phyloP scores from a whole-genome alignment of 441 rosid species.

The Flueggea neowawraea region DNA sequence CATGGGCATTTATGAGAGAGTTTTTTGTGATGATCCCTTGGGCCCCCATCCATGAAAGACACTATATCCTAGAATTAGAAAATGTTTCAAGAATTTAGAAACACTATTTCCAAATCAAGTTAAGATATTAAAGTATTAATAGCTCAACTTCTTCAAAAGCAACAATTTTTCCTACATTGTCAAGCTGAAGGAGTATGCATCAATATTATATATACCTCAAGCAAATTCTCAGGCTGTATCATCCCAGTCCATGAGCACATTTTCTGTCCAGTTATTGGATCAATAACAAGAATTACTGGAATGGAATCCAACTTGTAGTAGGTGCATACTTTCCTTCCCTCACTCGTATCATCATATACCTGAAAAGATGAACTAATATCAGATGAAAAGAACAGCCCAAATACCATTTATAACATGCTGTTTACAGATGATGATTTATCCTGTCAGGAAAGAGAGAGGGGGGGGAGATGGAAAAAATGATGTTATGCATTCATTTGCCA shows the following conservation, averaged over 20 bases:
- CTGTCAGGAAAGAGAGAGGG: too few relatives aligned
- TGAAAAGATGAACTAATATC: slow-evolving; percentile 17
- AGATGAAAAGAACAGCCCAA: not conserved
- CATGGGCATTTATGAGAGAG: slow-evolving; percentile 86
- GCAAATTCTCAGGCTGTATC: slow-evolving; percentile 84
- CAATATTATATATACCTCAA: slow-evolving; percentile 48
- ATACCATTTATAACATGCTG: too few relatives aligned
- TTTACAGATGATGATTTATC: too few relatives aligned
- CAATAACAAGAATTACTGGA: slow-evolving; percentile 89
- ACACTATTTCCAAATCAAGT: not conserved
- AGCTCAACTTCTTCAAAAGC: not conserved
- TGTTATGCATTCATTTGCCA: too few relatives aligned
- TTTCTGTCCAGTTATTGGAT: slow-evolving; percentile 95
- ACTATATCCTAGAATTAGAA: slow-evolving; percentile 53
- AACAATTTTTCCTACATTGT: slow-evolving; percentile 1
- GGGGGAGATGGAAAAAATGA: too few relatives aligned
- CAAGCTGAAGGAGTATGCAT: not conserved
- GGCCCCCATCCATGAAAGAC: slow-evolving; percentile 92
- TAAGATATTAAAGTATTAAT: not conserved
- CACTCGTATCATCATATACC: slow-evolving; percentile 90
- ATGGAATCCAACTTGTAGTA: slow-evolving; percentile 78
- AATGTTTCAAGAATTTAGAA: not conserved
- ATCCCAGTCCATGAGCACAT: slow-evolving; percentile 91
- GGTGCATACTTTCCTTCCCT: slow-evolving; percentile 92
- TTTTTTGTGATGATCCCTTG: slow-evolving; percentile 65